Conservation (phyloP, 805 yeast genomes). For the Lipomyces yamanashiensis region DNA sequence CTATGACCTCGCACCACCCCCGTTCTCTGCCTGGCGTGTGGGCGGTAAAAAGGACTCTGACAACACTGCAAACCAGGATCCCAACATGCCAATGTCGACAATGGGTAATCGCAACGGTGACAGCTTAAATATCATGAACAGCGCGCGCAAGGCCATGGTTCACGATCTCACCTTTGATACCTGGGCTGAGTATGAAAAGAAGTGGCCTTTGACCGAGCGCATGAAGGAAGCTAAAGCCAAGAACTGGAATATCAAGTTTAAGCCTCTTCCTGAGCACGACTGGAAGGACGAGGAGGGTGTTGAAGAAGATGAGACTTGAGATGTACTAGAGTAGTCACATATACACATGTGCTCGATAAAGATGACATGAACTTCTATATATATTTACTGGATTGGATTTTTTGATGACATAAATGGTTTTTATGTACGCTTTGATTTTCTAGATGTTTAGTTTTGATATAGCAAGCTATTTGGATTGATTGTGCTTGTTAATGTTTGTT, state of each 20-base stretch:
- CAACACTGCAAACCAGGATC: conserved; percentile 13
- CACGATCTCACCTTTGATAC: conserved; percentile 4
- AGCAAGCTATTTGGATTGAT: no score
- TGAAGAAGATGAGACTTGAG: neutral
- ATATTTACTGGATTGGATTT: neutral
- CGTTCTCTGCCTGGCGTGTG: conserved; percentile 25
- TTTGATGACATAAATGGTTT: neutral
- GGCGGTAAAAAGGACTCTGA: conserved; percentile 29
- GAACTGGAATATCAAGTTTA: conserved; percentile 1
- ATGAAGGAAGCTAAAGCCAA: neutral
- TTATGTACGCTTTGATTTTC: neutral
- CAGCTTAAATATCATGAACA: conserved; percentile 1
- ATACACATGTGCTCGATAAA: neutral
- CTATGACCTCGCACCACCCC: conserved; percentile 21
- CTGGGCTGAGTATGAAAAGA: conserved; percentile 9
- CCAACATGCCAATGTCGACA: conserved; percentile 7
- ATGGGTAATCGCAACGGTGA: conserved; percentile 16
- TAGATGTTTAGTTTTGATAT: no score
- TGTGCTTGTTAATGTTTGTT: no score
- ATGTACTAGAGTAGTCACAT: neutral
- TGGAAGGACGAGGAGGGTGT: conserved; percentile 5
- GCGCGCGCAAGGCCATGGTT: conserved; percentile 22
- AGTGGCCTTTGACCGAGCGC: conserved; percentile 6
- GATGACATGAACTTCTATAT: no score
- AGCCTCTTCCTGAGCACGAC: conserved; percentile 6